A percentile compares a stretch with the other conserved stretches of the same genome.
phyloP scores from a whole-genome alignment of 73 alveolate species.

The Tetrahymena thermophila region DNA sequence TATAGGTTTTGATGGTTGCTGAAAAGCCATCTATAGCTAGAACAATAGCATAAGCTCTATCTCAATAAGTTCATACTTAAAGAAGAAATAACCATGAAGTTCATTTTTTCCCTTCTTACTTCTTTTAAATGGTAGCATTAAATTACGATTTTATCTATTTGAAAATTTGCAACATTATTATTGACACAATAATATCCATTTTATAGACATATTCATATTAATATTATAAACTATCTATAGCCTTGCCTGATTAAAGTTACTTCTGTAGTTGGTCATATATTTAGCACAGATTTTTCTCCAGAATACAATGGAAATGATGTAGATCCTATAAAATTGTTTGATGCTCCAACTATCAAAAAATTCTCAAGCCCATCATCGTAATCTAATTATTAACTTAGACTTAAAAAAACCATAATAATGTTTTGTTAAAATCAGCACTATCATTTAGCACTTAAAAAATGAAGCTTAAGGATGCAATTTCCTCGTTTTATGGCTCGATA shows the following conservation, averaged over 20 bases:
- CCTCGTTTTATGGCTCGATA: slow-evolving; percentile 96
- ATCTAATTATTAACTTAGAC: not conserved
- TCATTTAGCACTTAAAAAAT: slow-evolving; percentile 49
- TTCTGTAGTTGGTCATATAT: slow-evolving; percentile 81
- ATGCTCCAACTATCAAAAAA: slow-evolving; percentile 81
- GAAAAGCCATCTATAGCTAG: slow-evolving; percentile 98
- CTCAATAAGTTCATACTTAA: not conserved
- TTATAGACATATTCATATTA: not conserved
- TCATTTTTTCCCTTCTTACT: not conserved
- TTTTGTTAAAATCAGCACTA: not conserved
- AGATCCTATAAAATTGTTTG: slow-evolving; percentile 91
- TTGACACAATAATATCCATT: not conserved
- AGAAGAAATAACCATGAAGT: not conserved
- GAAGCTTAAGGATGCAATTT: slow-evolving; percentile 69
- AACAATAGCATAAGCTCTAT: slow-evolving; percentile 85
- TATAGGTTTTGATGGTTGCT: slow-evolving; percentile 95
- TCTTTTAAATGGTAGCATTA: not conserved
- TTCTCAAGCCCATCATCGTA: slow-evolving; percentile 62
- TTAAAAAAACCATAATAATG: not conserved
- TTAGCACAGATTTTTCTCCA: slow-evolving; percentile 93
- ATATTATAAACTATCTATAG: not conserved
- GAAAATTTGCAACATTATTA: not conserved
- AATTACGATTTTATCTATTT: not conserved
- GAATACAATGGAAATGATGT: slow-evolving; percentile 72
- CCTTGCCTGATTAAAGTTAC: not conserved